These are phyloP conservation scores for Termitomyces sp. DNA, from an alignment of 768 basidiomycete genomes.

Conservation along the genomic window DNA sequence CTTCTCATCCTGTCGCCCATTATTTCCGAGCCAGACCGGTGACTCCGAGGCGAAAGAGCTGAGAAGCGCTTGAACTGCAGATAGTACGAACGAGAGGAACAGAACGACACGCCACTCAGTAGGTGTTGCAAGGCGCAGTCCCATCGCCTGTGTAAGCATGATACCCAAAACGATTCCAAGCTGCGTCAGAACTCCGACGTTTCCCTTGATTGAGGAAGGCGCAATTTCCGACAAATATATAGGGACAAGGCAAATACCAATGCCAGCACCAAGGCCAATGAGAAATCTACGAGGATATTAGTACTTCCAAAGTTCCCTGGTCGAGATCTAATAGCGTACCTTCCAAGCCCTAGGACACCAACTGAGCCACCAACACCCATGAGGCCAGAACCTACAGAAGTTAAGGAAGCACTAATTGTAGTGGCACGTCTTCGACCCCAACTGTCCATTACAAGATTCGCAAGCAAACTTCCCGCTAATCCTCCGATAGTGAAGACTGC, in stretches of 20 bases:
- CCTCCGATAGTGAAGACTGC: constrained; percentile 87
- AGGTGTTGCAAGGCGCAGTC: constrained; percentile 65
- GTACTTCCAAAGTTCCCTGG: neutral
- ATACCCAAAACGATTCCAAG: constrained; percentile 82
- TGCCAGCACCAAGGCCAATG: constrained; percentile 65
- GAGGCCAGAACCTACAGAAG: constrained; percentile 53
- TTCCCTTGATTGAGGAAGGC: constrained; percentile 69
- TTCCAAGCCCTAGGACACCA: constrained; percentile 52
- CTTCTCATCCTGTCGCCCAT: constrained; percentile 44
- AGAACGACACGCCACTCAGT: constrained; percentile 69
- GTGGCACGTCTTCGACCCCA: constrained; percentile 69
- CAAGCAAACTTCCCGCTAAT: constrained; percentile 65
- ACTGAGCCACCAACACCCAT: constrained; percentile 62
- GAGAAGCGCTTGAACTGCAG: constrained; percentile 49
- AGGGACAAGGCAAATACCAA: constrained; percentile 76
- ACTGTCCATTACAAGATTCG: constrained; percentile 64
- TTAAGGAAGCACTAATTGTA: constrained; percentile 48
- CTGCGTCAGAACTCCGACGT: constrained; percentile 79
- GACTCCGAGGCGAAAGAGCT: constrained; percentile 60
- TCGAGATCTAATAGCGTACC: constrained; percentile 34
- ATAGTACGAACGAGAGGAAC: constrained; percentile 51
- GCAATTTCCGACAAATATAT: constrained; percentile 84
- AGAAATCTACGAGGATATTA: constrained; percentile 38
- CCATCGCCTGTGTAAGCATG: constrained; percentile 78
- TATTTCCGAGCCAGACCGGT: constrained; percentile 56